Evolutionary conservation across 1,139 yeast genomes (phyloP).

Genomic region (Scheffersomyces illinoinensis): DNA sequence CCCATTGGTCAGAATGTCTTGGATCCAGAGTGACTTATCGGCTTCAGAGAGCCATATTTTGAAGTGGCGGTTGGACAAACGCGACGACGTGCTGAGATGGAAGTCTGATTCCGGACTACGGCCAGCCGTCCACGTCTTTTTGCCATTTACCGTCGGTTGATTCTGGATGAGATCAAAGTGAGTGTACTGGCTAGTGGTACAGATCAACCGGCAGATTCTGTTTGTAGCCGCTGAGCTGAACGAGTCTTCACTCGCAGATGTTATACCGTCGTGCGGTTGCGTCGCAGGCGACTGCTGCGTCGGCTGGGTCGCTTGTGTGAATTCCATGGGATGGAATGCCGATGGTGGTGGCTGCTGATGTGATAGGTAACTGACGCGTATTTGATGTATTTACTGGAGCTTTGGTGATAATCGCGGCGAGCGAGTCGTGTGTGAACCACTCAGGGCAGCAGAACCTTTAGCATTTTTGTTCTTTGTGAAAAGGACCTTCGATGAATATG

Average conservation of each 20-base stretch:
- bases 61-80: slow-evolving; percentile 81
- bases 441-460: too few relatives aligned
- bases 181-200: slow-evolving; percentile 64
- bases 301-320: slow-evolving; percentile 62
- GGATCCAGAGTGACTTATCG: slow-evolving; percentile 61
- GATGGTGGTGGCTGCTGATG: background rate
- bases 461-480: too few relatives aligned
- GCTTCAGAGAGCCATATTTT: slow-evolving; percentile 60
- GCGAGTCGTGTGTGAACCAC: background rate
- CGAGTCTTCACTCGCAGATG: slow-evolving; percentile 17
- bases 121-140: slow-evolving; percentile 75
- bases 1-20: slow-evolving; percentile 84
- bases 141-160: slow-evolving; percentile 25
- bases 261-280: slow-evolving; percentile 26
- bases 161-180: slow-evolving; percentile 39
- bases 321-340: slow-evolving; percentile 17
- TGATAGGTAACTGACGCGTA: background rate
- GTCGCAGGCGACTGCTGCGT: slow-evolving; percentile 56
- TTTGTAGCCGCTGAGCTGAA: slow-evolving; percentile 6
- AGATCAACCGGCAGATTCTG: slow-evolving; percentile 52
- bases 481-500: too few relatives aligned
- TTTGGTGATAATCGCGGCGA: background rate
- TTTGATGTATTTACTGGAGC: background rate
- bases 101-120: slow-evolving; percentile 69
- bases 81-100: slow-evolving; percentile 57